Percentiles rank a stretch among this genome's conserved stretches.
These are phyloP conservation scores for Rhazya stricta DNA, from an alignment of 257 asterid genomes.

Conservation along the genomic window DNA sequence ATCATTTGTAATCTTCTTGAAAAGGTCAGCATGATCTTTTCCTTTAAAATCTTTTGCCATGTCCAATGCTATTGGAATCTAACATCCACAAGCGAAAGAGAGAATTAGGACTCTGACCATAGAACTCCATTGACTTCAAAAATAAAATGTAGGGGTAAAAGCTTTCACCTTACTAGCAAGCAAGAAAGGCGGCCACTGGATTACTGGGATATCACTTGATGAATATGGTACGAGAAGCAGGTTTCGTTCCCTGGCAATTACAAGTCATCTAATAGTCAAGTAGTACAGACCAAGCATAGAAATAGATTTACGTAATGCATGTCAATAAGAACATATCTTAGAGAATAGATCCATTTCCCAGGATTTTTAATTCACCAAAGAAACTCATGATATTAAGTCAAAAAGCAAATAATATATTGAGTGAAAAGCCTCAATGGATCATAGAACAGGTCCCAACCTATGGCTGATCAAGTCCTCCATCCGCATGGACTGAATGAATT, in stretches of 20 bases:
- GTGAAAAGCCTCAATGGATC: slow-evolving; percentile 1
- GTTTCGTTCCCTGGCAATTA: slow-evolving; percentile 70
- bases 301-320: neutral
- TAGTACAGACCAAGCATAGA: neutral
- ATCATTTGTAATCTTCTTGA: slow-evolving; percentile 77
- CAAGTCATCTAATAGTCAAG: slow-evolving; percentile 14
- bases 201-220: slow-evolving; percentile 76
- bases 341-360: neutral
- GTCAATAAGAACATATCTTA: neutral
- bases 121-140: slow-evolving; percentile 9
- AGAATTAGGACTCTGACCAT: slow-evolving; percentile 26
- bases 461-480: slow-evolving; percentile 89
- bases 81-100: slow-evolving; percentile 20
- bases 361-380: neutral
- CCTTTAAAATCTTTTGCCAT: slow-evolving; percentile 91
- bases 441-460: slow-evolving; percentile 39
- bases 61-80: slow-evolving; percentile 98
- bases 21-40: slow-evolving; percentile 78
- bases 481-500: slow-evolving; percentile 87
- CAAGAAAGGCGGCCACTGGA: slow-evolving; percentile 99
- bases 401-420: neutral
- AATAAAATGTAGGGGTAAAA: slow-evolving; percentile 16
- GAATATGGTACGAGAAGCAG: slow-evolving; percentile 93
- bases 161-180: slow-evolving; percentile 90
- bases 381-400: slow-evolving; percentile 11